Conservation (phyloP, 2,329 filamentous ascomycete genomes). For the Xylariaceae sp. region DNA sequence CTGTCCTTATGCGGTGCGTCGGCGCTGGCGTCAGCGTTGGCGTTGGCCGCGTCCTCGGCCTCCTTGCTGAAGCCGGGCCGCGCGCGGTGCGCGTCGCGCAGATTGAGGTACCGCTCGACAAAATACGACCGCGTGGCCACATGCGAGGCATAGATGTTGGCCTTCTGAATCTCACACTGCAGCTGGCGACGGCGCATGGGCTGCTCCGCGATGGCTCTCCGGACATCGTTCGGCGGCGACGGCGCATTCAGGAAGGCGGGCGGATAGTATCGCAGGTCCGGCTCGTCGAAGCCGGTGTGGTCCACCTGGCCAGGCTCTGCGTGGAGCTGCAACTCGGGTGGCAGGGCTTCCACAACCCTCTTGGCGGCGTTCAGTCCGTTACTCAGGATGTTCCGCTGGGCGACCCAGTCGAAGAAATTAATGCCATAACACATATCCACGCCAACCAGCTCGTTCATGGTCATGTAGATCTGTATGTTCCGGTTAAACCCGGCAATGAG, state of each 20-base stretch:
- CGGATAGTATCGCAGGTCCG: conserved; percentile 44
- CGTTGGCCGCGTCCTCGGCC: background rate
- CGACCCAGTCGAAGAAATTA: conserved; percentile 66
- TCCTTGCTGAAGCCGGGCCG: conserved; percentile 33
- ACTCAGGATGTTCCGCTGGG: conserved; percentile 66
- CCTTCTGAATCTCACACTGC: conserved; percentile 86
- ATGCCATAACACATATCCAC: conserved; percentile 78
- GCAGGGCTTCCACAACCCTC: conserved; percentile 57
- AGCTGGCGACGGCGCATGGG: conserved; percentile 47
- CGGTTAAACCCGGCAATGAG: conserved; percentile 74
- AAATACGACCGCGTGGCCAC: conserved; percentile 76
- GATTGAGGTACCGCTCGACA: conserved; percentile 76
- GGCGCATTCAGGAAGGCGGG: conserved; percentile 38
- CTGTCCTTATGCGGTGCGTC: conserved; percentile 24
- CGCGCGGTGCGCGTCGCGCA: conserved; percentile 58
- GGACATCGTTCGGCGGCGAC: conserved; percentile 43
- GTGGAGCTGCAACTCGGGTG: conserved; percentile 58
- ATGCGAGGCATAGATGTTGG: conserved; percentile 79
- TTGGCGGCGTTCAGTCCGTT: conserved; percentile 66
- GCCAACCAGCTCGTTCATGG: conserved; percentile 71
- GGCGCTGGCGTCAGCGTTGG: conserved; percentile 28
- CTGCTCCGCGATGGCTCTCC: conserved; percentile 40
- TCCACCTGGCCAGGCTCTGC: conserved; percentile 30
- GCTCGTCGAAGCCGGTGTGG: conserved; percentile 29
- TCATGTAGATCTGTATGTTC: conserved; percentile 69